Percentiles rank a stretch among this genome's conserved stretches.
Conservation (phyloP, 78 protist species). For the Dictyostelium discoideum region DNA sequence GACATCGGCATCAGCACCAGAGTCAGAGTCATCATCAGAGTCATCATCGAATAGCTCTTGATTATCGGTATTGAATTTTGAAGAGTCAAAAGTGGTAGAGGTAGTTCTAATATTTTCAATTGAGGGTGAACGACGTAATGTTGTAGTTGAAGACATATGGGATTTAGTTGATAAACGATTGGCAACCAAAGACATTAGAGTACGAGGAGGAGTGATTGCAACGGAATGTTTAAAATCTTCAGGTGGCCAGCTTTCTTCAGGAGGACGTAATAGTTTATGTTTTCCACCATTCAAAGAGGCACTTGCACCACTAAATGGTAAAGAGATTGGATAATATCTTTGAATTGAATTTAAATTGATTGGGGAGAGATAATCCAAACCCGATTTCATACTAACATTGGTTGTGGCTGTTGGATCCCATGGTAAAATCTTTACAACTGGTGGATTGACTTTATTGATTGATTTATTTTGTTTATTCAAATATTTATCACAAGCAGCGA, state of each 20-base stretch:
- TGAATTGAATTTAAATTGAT: constrained; percentile 43
- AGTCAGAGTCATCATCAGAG: constrained; percentile 23
- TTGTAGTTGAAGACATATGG: constrained; percentile 65
- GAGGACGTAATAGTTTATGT: constrained; percentile 53
- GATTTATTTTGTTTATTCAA: neutral
- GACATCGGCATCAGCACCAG: constrained; percentile 74
- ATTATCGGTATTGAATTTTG: neutral
- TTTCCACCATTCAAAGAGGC: constrained; percentile 20
- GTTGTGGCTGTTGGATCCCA: constrained; percentile 50
- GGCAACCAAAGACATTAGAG: constrained; percentile 59
- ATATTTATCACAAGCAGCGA: constrained; percentile 42
- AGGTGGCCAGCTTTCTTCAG: constrained; percentile 75
- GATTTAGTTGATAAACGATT: constrained; percentile 62
- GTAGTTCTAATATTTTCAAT: constrained; percentile 33
- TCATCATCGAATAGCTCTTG: constrained; percentile 38
- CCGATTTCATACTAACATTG: constrained; percentile 44
- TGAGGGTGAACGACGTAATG: constrained; percentile 68
- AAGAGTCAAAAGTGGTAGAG: neutral
- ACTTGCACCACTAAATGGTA: constrained; percentile 28
- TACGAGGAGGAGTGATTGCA: constrained; percentile 54
- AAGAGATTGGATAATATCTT: constrained; percentile 41
- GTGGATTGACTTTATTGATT: constrained; percentile 43
- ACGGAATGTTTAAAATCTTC: constrained; percentile 65
- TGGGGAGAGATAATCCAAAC: constrained; percentile 54
- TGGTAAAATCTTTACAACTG: constrained; percentile 63